Base-by-base conservation (phyloP, 2,329 filamentous ascomycete species). In the Myriosclerotinia duriaeana region DNA sequence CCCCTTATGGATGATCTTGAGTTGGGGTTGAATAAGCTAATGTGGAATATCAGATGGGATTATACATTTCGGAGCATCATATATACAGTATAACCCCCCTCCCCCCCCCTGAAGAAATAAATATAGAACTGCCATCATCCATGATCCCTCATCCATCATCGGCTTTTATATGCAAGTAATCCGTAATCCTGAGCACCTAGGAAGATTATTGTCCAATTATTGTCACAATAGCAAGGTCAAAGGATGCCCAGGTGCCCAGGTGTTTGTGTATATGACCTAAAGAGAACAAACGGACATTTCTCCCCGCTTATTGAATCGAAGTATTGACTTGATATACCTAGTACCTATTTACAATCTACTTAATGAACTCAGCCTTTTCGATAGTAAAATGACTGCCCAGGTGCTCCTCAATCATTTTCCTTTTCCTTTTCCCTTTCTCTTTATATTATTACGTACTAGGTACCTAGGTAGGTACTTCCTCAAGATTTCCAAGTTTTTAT, bases 181-280 rank as follows among this genome's bases (percentile, higher is more conserved):
- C 63, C 53, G 2, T 5, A 34, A 34, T 5, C 30, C 30, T 64
- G 62, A 52, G 30, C 62, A 56, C n/a, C 38, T 6, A 40, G 52
- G 40, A 48, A 46, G 50, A 54, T 53, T 42, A 17, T 59, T 52
- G 46, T 52, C n/a, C 42, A 22, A 36, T 40, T 5, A 36, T 40
- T 5, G 46, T 52, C 40, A 52, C 59, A 14, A 20, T 38, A 48
- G 26, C 40, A 46, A 54, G 61, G 40, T 52, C 42, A 42, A 58
- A 58, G 62, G 53, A 58, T 58, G n/a, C n/a, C n/a, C n/a, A n/a
- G n/a, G n/a, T n/a, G n/a, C n/a, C n/a, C n/a, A n/a, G n/a, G n/a
- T n/a, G 44, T 59, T 53, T 53, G 63, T 59, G 59, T 65, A 52
- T 50, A 44, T 58, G 44, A 65, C 63, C 53, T 8, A 38, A 14